Evolutionary conservation across 306 rosid species (phyloP), one percentile per base, ranked within the genome.

Genomic region (Dalbergia cochinchinensis): DNA sequence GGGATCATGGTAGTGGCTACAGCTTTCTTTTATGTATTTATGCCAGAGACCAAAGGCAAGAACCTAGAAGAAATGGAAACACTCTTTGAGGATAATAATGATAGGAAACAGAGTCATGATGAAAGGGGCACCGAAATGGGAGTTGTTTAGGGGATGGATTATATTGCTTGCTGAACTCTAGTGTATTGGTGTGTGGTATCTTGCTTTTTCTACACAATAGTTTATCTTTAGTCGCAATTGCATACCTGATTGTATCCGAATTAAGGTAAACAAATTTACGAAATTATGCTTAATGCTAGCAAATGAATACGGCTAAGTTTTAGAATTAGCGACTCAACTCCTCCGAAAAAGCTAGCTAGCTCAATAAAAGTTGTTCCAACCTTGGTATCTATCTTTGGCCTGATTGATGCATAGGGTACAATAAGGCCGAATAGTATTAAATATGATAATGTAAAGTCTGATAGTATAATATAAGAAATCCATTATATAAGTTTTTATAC

Each of bases 1-100:
- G 97, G 92, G 66, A 68, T 89, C 11, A 93, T 87, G 94, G 83
- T 62, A 12, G 84, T 83, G 79, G 94, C 86, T 5, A 81, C 91
- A 0, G 11, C 13, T 31, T 84, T 84, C 82, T 75, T 90, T 83
- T 88, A 83, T 80, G 60, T 84, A 33, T 86, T 76, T 59, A 70
- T 88, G 81, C 92, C 94, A 7, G 98, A 93, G 62, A 84, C 87
- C 14, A 84, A 84, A 50, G 87, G 87, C 1, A 79, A 79, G 81
- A 79, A 60, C 26, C 69, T 84, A 19, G 87, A 84, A 76, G 79
- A 84, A 71, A 80, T 84, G 78, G 79, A 84, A 60, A 48, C 72
- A 11, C 75, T 84, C 16, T 84, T 80, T 80, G 79, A 78, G 60
- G 76, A 64, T 31, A 7, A 61, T 47, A 18, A 44, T n/a, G 55